phyloP scores from a whole-genome alignment of 2,329 filamentous ascomycete genomes.

The Capronia coronata region DNA sequence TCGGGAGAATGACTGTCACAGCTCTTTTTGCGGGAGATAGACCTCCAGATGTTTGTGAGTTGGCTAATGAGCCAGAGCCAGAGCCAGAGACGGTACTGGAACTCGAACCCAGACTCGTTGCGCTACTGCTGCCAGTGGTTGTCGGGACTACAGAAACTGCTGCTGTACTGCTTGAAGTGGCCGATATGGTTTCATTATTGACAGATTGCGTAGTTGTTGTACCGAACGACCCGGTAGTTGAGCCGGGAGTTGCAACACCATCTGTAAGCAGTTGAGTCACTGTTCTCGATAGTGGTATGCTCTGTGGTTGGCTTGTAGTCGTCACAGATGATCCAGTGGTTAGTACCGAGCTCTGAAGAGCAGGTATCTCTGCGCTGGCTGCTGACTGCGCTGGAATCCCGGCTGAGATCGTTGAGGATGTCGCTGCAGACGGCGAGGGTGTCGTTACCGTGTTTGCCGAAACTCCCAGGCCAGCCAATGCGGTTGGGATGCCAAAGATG shows the following conservation, averaged over 20 bases:
- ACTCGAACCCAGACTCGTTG: constrained; percentile 3
- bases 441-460: not conserved
- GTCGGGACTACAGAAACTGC: constrained; percentile 7
- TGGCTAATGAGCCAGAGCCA: constrained; percentile 6
- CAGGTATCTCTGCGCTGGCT: not conserved
- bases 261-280: constrained; percentile 3
- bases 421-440: not conserved
- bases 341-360: not conserved
- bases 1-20: constrained; percentile 18
- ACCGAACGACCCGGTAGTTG: not conserved
- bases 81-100: constrained; percentile 6
- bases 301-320: not conserved
- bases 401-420: not conserved
- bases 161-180: not conserved
- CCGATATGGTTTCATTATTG: not conserved
- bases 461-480: not conserved
- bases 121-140: constrained; percentile 6
- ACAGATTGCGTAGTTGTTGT: not conserved
- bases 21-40: constrained; percentile 22
- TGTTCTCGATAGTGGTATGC: constrained; percentile 3
- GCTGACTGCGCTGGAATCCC: not conserved
- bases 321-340: not conserved
- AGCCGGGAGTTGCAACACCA: not conserved
- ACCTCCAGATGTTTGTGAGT: constrained; percentile 1
- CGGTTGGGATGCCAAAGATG: constrained; percentile 8